Percentiles rank a stretch among this genome's conserved stretches.
phyloP scores from a whole-genome alignment of 129 eudicot species.

The Oenanthe sinensis region DNA sequence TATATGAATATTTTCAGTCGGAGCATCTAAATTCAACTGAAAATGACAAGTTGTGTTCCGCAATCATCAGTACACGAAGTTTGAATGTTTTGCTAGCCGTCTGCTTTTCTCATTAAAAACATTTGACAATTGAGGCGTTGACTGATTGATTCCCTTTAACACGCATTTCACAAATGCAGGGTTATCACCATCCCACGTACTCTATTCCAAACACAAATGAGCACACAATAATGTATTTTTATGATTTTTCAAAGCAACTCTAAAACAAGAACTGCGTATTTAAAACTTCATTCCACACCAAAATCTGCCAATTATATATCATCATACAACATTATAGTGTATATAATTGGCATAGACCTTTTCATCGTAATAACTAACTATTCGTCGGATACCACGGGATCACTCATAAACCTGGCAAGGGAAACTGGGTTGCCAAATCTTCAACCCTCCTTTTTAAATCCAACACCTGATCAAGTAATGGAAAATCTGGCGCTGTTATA shows the following conservation, averaged over 20 bases:
- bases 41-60: background rate
- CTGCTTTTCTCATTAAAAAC: background rate
- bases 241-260: background rate
- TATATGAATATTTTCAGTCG: too few species aligned
- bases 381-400: background rate
- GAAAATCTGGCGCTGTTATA: conserved; percentile 52
- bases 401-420: conserved; percentile 68
- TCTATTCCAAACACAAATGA: background rate
- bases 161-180: background rate
- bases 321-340: background rate
- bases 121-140: background rate
- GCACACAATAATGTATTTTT: background rate
- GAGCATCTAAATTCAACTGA: background rate
- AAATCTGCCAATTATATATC: background rate
- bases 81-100: background rate
- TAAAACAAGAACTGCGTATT: background rate
- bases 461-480: conserved; percentile 42
- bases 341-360: background rate
- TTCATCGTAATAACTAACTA: background rate
- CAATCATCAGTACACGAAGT: background rate
- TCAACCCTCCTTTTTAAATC: conserved; percentile 63
- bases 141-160: too few species aligned
- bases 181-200: background rate
- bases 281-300: conserved; percentile 4
- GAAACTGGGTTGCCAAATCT: conserved; percentile 63